These are phyloP conservation scores for Boletus tylopilopsis DNA, from an alignment of 768 basidiomycete species.

Conservation along the genomic window DNA sequence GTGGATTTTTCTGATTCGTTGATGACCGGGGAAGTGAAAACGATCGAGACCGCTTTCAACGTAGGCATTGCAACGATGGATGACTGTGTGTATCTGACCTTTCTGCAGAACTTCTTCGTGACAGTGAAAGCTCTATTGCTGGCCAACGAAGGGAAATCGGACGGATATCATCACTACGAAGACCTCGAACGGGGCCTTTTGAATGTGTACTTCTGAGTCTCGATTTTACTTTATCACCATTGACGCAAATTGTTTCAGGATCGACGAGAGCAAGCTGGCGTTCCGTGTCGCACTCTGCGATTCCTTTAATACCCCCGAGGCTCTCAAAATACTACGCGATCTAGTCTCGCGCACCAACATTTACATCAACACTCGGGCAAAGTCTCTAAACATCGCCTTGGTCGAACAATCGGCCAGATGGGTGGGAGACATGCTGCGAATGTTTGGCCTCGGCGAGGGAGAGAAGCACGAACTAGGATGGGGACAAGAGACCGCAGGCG, in stretches of 20 bases:
- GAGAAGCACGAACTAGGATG: conserved; percentile 73
- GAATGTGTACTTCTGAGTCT: conserved; percentile 44
- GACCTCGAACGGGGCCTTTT: conserved; percentile 66
- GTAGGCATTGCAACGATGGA: conserved; percentile 42
- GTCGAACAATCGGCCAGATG: conserved; percentile 64
- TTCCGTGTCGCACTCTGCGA: conserved; percentile 91
- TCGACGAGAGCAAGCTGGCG: conserved; percentile 66
- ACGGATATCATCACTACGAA: conserved; percentile 65
- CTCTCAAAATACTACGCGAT: conserved; percentile 71
- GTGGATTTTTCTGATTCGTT: conserved; percentile 91
- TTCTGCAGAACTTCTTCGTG: conserved; percentile 86
- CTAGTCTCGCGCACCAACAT: conserved; percentile 83
- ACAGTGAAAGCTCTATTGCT: conserved; percentile 75
- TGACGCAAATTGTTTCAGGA: conserved; percentile 39
- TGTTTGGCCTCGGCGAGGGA: conserved; percentile 78
- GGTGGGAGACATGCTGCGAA: conserved; percentile 69
- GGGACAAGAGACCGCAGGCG: conserved; percentile 59
- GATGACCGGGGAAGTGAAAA: conserved; percentile 86
- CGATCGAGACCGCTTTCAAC: conserved; percentile 79
- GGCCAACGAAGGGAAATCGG: conserved; percentile 45
- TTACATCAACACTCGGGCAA: conserved; percentile 72
- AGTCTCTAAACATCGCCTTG: conserved; percentile 55
- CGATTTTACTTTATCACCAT: neutral
- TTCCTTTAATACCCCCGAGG: conserved; percentile 93
- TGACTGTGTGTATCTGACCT: conserved; percentile 2